Conservation (phyloP, 768 basidiomycete genomes). For the Austroboletus festivus region DNA sequence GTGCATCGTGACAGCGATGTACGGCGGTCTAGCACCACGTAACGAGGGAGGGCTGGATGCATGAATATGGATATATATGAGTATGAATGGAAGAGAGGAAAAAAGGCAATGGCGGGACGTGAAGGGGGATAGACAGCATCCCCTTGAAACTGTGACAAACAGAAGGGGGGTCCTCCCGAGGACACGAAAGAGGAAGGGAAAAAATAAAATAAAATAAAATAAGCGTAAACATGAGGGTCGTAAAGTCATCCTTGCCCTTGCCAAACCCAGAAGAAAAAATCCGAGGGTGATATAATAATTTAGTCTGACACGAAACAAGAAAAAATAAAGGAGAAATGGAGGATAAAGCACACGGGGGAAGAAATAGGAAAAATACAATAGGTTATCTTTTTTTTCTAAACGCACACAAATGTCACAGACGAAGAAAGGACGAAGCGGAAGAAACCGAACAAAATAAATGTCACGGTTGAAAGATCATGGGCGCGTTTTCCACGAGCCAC, state of each 20-base stretch:
- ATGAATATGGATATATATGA: neutral
- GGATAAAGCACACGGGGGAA: neutral
- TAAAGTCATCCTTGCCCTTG: no score
- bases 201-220: neutral
- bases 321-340: no score
- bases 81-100: neutral
- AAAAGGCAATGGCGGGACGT: no score
- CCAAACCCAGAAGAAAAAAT: conserved; percentile 6
- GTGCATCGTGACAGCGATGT: neutral
- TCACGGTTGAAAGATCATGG: conserved; percentile 41
- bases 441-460: neutral
- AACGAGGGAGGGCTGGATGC: neutral
- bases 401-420: neutral
- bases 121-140: no score
- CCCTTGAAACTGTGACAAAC: neutral
- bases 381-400: conserved; percentile 11
- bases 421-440: neutral
- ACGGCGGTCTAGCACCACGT: conserved; percentile 6
- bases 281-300: conserved; percentile 18
- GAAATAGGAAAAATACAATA: conserved; percentile 29
- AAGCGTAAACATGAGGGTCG: no score
- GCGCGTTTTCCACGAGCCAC: conserved; percentile 92
- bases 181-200: neutral
- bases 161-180: neutral
- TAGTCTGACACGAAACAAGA: neutral